Conservation (phyloP, 169 alveolate genomes). For the Eimeria sp. region DNA sequence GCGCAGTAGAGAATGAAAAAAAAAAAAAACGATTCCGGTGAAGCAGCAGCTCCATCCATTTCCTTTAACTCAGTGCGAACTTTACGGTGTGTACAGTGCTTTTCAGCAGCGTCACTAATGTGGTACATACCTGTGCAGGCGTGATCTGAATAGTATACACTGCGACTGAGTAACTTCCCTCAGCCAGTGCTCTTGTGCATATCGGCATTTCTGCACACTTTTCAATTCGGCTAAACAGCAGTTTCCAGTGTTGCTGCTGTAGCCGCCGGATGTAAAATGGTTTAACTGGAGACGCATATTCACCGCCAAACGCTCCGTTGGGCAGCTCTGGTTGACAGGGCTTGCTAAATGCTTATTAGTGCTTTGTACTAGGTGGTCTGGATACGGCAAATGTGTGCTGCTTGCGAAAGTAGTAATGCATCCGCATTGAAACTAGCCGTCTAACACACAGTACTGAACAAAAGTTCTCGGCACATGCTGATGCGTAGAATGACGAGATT, state of each 20-base stretch:
- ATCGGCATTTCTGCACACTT: not conserved
- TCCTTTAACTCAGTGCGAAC: not conserved
- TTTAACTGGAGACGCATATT: not conserved
- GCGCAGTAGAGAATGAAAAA: slow-evolving; percentile 26
- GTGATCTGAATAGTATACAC: not conserved
- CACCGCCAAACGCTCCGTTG: not conserved
- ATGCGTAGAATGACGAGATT: not conserved
- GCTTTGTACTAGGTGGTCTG: not conserved
- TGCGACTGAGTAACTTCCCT: not conserved
- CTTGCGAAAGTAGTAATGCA: not conserved
- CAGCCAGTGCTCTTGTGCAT: not conserved
- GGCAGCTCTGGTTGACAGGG: slow-evolving; percentile 20
- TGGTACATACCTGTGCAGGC: not conserved
- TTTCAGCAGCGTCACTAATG: not conserved
- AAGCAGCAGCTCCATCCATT: not conserved
- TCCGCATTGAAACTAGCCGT: not conserved
- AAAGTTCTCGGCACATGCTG: not conserved
- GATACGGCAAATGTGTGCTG: not conserved
- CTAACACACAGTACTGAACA: not conserved
- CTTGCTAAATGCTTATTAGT: not conserved
- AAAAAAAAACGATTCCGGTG: not conserved
- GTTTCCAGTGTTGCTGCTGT: slow-evolving; percentile 6
- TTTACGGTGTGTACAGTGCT: not conserved
- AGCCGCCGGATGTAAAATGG: not conserved
- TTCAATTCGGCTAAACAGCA: not conserved